Evolutionary conservation across 2,329 filamentous ascomycete species (phyloP).

Genomic region (Leptosphaerulina australis): DNA sequence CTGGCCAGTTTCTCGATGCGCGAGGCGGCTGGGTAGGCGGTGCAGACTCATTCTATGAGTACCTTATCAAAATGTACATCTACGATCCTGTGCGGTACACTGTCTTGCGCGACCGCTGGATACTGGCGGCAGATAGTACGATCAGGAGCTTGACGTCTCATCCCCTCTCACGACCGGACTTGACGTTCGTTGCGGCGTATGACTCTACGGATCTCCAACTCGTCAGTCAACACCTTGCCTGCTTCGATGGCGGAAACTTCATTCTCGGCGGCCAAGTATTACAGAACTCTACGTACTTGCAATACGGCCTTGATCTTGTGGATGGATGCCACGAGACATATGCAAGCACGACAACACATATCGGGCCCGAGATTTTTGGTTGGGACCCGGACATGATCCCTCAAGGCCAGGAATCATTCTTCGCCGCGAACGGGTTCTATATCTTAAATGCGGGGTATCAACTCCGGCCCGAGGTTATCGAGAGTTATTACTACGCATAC

Average conservation of each 20-base stretch:
- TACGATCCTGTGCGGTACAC: slow-evolving; percentile 72
- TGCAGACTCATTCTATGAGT: slow-evolving; percentile 84
- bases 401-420: slow-evolving; percentile 61
- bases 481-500: slow-evolving; percentile 87
- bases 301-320: slow-evolving; percentile 75
- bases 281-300: slow-evolving; percentile 69
- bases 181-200: slow-evolving; percentile 73
- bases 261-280: slow-evolving; percentile 79
- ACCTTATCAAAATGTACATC: slow-evolving; percentile 88
- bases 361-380: slow-evolving; percentile 71
- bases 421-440: slow-evolving; percentile 72
- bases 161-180: slow-evolving; percentile 67
- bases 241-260: slow-evolving; percentile 85
- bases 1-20: slow-evolving; percentile 70
- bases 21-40: slow-evolving; percentile 78
- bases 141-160: slow-evolving; percentile 74
- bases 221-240: slow-evolving; percentile 64
- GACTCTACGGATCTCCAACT: slow-evolving; percentile 51
- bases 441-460: slow-evolving; percentile 67
- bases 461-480: slow-evolving; percentile 80
- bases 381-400: slow-evolving; percentile 48
- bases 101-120: slow-evolving; percentile 73
- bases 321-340: slow-evolving; percentile 78
- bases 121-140: slow-evolving; percentile 74
- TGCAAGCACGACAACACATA: slow-evolving; percentile 67